phyloP scores from a whole-genome alignment of 441 rosid species.

The Syzygium syzygioides region DNA sequence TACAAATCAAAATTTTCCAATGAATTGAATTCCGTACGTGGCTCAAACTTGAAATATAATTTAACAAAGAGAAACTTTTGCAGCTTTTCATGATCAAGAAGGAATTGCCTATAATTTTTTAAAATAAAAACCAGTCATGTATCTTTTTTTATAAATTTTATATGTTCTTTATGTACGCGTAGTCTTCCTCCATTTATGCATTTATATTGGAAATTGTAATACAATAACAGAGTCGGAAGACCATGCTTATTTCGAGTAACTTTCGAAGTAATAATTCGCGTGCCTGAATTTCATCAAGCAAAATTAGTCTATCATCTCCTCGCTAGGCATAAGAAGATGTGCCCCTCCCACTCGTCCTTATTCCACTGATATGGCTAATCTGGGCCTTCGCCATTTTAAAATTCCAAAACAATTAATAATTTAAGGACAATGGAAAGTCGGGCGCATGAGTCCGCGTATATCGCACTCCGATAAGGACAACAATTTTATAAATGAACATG shows the following conservation, averaged over 20 bases:
- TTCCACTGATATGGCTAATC: neutral
- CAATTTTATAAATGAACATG: neutral
- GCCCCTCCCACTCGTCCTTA: neutral
- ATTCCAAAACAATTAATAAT: neutral
- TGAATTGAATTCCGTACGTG: too few relatives aligned
- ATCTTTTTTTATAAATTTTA: neutral
- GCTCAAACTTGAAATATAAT: too few relatives aligned
- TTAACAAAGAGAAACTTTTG: neutral
- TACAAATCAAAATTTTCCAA: too few relatives aligned
- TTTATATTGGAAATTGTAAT: neutral
- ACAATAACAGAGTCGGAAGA: neutral
- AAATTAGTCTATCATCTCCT: neutral
- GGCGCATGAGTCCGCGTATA: neutral
- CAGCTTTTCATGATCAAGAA: neutral
- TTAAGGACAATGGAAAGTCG: neutral
- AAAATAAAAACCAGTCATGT: neutral
- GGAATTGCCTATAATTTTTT: neutral
- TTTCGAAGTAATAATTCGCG: neutral
- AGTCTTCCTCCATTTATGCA: neutral
- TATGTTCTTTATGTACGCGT: neutral
- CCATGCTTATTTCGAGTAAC: neutral
- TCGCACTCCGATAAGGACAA: too few relatives aligned
- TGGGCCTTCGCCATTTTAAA: neutral
- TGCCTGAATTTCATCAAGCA: neutral
- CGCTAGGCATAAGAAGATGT: neutral